Evolutionary conservation across 352 stramenopile genomes (phyloP).

Genomic region (Globisporangium uncinulatum): DNA sequence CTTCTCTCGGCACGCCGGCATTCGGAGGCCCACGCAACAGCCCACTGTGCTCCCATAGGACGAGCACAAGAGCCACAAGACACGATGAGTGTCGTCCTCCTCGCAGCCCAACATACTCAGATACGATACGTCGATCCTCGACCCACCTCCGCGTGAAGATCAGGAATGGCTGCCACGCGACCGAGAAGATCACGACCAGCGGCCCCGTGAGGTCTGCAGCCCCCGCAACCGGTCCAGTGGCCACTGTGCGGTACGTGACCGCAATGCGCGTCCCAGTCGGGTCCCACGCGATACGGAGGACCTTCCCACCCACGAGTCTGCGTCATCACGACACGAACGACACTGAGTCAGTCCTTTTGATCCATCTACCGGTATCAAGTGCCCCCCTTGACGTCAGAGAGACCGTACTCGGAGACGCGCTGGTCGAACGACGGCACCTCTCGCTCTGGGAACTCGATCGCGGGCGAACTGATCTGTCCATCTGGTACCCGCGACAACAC

Average conservation of each 20-base stretch:
- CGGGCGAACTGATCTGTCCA: slow-evolving; percentile 63
- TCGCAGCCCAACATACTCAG: background rate
- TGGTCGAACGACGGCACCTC: slow-evolving; percentile 57
- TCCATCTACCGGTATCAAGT: background rate
- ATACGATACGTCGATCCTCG: too few relatives aligned
- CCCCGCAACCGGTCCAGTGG: background rate
- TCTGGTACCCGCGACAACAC: slow-evolving; percentile 21
- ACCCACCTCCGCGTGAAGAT: slow-evolving; percentile 65
- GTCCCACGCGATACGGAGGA: slow-evolving; percentile 65
- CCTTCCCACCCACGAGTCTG: slow-evolving; percentile 54
- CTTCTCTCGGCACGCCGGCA: slow-evolving; percentile 43
- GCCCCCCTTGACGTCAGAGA: background rate
- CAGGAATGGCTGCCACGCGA: slow-evolving; percentile 64
- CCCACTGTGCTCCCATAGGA: slow-evolving; percentile 16
- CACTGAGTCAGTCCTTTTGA: background rate
- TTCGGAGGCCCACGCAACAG: slow-evolving; percentile 56
- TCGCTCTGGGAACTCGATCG: slow-evolving; percentile 64
- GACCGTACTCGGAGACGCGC: slow-evolving; percentile 43
- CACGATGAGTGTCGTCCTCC: background rate
- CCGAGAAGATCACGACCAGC: slow-evolving; percentile 69
- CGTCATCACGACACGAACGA: background rate
- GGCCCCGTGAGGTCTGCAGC: slow-evolving; percentile 25
- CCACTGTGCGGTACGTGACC: slow-evolving; percentile 38
- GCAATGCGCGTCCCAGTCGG: slow-evolving; percentile 60
- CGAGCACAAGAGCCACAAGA: background rate